Base-by-base conservation (phyloP, 2,329 filamentous ascomycete genomes). In the Colletotrichum sp. region DNA sequence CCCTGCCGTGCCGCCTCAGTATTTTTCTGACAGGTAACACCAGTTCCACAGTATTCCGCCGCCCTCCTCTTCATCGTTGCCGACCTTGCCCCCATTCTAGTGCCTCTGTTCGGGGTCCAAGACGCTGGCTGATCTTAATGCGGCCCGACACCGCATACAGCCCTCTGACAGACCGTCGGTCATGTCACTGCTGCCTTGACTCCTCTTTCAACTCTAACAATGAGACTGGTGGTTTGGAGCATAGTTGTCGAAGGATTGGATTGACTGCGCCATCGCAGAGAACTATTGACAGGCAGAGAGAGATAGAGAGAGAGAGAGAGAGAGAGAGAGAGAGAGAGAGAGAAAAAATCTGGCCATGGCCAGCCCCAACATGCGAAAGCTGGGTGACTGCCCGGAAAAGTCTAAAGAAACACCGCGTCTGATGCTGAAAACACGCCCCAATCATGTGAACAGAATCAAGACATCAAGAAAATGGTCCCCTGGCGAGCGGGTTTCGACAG, bases 41-140 rank as follows among this genome's bases (percentile, higher is more conserved):
- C 26, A 64, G 34, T 24, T 39, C 26, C 67, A 26, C 68, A 36
- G 26, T 48, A 39, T 71, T 55, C 34, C 44, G 24, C 24, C 39
- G 59, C 24, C 44, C 39, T 39, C 30, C n/a, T 55, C 32, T 24
- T 68, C 28, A 3, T 48, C 22, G n/a, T 26, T 44, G 30, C 36
- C 24, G 68, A 62, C 69, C 32, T 63, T 62, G 68, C 72, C 72
- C 66, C 68, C 72, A 72, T 75, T 75, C 63, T 48, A 57, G 55
- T 62, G 36, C 68, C 22, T 62, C 63, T 16, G 10, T 60, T 66
- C 52, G 59, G 69, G 72, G 69, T 69, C 57, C 63, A 30, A 67
- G 52, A 52, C 32, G 39, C 22, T n/a, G 60, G 28, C 16, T 36
- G 60, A 15, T 48, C 70, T 24, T 30, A 28, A n/a, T 28, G 26